Evolutionary conservation across 1,284 basidiomycete genomes (phyloP).

Genomic region (Sporisorium scitamineum): DNA sequence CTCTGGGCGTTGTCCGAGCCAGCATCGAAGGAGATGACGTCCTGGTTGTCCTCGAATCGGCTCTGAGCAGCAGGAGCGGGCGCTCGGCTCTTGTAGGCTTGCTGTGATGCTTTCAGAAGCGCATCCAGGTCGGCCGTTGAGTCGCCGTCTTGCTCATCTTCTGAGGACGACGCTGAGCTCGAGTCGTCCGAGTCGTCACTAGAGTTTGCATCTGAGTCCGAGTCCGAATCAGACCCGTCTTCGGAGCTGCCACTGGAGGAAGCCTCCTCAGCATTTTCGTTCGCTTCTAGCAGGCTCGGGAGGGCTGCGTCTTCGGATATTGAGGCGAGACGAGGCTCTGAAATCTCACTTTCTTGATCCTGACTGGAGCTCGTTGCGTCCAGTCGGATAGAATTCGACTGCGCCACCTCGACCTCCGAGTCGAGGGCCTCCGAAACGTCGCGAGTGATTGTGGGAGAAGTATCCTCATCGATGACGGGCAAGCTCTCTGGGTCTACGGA

Average conservation of each 20-base stretch:
- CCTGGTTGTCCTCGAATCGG: constrained; percentile 48
- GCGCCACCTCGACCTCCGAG: constrained; percentile 12
- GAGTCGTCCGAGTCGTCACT: constrained; percentile 22
- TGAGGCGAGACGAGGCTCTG: constrained; percentile 16
- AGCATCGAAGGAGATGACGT: constrained; percentile 46
- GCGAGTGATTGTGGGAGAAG: background rate
- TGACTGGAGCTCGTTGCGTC: background rate
- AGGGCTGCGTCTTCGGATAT: constrained; percentile 19
- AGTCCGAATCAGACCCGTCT: constrained; percentile 8
- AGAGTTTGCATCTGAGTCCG: constrained; percentile 15
- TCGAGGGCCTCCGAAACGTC: constrained; percentile 9
- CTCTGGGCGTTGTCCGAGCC: constrained; percentile 1
- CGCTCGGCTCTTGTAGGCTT: constrained; percentile 38
- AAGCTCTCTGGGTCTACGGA: constrained; percentile 28
- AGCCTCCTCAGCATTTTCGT: background rate
- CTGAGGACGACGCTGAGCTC: constrained; percentile 31
- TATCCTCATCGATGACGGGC: constrained; percentile 23
- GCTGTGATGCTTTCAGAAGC: constrained; percentile 47
- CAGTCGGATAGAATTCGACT: background rate
- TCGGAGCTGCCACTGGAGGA: constrained; percentile 21
- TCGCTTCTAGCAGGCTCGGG: background rate
- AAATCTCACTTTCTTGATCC: constrained; percentile 2
- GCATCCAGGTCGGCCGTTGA: constrained; percentile 27
- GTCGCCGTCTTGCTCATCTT: constrained; percentile 24
- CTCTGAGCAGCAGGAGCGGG: constrained; percentile 8